Evolutionary conservation across 176 grass and related monocot species (phyloP), one percentile per base, ranked within the genome.

Genomic region (Rhynchospora tenuis): DNA sequence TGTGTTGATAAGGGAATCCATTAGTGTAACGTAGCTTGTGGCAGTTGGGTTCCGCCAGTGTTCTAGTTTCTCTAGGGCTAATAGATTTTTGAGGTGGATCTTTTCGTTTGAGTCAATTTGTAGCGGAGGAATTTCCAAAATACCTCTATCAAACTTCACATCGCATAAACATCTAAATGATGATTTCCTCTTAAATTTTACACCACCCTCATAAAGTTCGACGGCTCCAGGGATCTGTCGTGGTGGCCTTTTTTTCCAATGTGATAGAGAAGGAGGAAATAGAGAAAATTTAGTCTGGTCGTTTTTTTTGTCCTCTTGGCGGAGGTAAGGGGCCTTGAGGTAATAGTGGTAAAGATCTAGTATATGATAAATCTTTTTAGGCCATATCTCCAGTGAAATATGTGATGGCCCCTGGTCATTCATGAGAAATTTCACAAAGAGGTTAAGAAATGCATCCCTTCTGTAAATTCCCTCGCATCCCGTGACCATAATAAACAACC

Each of bases 21-120:
- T 79, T 7, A 86, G 46, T 2, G 22, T 15, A 15, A 80, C 84
- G 8, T 86, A 86, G 84, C 84, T 69, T 16, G 74, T 86, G 7
- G 81, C 61, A 7, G 78, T 57, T 7, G n/a, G 61, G 48, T 52
- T 7, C 17, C 64, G 46, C 44, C 64, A 54, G 7, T 7, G 12
- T 0, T 45, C 59, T 48, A 27, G 46, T 58, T 73, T 66, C 59
- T 81, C 79, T 8, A 81, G 33, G 0, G 79, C 79, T 6, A 81
- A 4, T 6, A 81, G 79, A 59, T 81, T 81, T 64, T 59, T 64
- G 17, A 81, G 59, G 15, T 65, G 59, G 12, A 42, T 33, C 42
- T 81, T 81, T 10, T 81, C 44, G 58, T 66, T 66, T 19, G 59
- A 66, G 60, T 82, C 59, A 7, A 82, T 66, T 17, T 64, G 38